Evolutionary conservation across 345 rosid genomes (phyloP), one percentile per base, ranked within the genome.

Genomic region (Sisymbrium altissimum): DNA sequence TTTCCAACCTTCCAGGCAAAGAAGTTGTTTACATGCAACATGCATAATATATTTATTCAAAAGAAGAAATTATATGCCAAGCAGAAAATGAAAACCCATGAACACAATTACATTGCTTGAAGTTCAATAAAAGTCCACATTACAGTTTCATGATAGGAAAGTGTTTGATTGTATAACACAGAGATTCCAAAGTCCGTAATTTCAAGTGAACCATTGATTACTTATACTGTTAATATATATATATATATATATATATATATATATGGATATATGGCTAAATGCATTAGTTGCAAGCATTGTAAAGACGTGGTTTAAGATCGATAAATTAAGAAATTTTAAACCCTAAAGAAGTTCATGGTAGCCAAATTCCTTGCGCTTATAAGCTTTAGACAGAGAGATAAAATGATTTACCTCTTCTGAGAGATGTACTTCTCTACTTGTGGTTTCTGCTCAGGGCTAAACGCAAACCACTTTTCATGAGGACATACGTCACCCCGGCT

Each of bases 401-500:
- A 60, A 49, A 55, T 15, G 55, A 52, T 65, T 75, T 49, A 92
- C 96, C 85, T 77, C 63, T 53, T 30, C 46, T 55, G 74, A 68
- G 86, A 79, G 71, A 89, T 81, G 80, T 89, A 89, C 59, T 82
- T 82, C 65, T 89, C 90, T 5, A 88, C 39, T 36, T 79, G 90
- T 56, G 71, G 79, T 54, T 81, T 83, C 76, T 89, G 88, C 78
- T 82, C 91, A 48, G 80, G 60, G 62, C 75, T 78, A 72, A 82
- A 91, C 70, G 57, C 58, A 23, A 79, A 61, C 98, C 96, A 93
- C 77, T 85, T 89, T 74, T 89, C 97, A 25, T 63, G 78, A 3
- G 70, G 71, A 9, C 60, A 63, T 71, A 41, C 80, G 4, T 72
- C 82, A 79, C 75, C 73, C 67, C 50, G 18, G 60, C 59, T 46